phyloP scores from a whole-genome alignment of 345 rosid genomes.

The Brassica juncea region DNA sequence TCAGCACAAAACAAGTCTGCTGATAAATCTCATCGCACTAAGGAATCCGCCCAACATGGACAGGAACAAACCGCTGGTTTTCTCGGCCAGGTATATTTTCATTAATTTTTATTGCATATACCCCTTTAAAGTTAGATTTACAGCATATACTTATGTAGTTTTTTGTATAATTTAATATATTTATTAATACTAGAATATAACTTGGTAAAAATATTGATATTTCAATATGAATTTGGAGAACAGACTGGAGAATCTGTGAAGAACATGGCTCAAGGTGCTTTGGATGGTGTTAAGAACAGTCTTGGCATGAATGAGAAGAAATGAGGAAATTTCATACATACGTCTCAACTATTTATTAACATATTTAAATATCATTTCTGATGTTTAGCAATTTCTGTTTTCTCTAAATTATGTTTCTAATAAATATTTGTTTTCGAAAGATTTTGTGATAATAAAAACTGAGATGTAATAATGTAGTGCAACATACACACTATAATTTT shows the following conservation, averaged over 20 bases:
- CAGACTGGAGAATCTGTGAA: constrained; percentile 51
- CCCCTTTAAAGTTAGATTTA: neutral
- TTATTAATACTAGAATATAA: neutral
- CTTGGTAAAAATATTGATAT: neutral
- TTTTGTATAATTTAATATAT: neutral
- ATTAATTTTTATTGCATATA: neutral
- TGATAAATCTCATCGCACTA: constrained; percentile 20
- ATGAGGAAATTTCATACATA: neutral
- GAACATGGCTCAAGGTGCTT: constrained; percentile 51
- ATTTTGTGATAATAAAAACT: constrained; percentile 24
- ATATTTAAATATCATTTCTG: constrained; percentile 8
- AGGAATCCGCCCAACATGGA: constrained; percentile 29
- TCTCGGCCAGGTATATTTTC: constrained; percentile 28
- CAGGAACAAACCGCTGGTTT: constrained; percentile 37
- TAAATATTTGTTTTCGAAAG: constrained; percentile 5
- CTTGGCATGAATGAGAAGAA: constrained; percentile 45
- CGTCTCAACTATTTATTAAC: constrained; percentile 1
- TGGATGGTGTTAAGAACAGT: constrained; percentile 44
- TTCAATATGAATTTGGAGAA: neutral
- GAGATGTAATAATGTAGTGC: constrained; percentile 27
- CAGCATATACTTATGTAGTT: neutral
- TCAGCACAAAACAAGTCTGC: constrained; percentile 35
- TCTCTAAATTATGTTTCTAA: constrained; percentile 19
- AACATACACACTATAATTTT: neutral
- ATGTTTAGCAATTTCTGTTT: neutral